A percentile compares a stretch with the other conserved stretches of the same genome.
These are phyloP conservation scores for Stephania cephalantha DNA, from an alignment of 164 flowering plant species.

Conservation along the genomic window DNA sequence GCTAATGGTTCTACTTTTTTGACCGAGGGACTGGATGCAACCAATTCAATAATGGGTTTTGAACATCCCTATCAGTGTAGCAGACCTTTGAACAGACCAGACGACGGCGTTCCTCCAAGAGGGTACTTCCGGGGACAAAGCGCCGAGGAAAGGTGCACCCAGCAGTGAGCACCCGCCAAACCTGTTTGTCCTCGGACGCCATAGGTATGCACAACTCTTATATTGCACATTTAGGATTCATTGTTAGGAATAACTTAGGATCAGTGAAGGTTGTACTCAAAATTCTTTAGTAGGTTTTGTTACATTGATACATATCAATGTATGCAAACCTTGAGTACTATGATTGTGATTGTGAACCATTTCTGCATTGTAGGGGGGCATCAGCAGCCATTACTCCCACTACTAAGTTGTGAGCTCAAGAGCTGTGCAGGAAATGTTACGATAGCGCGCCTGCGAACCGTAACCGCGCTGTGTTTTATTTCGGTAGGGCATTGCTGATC, in stretches of 20 bases:
- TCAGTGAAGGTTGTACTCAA: not conserved
- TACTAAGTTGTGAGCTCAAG: not conserved
- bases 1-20: constrained; percentile 14
- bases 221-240: not conserved
- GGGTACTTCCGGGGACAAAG: constrained; percentile 21
- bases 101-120: not conserved
- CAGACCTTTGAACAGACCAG: constrained; percentile 13
- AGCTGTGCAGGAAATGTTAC: not conserved
- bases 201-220: constrained; percentile 34
- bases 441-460: not conserved
- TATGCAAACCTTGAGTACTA: not conserved
- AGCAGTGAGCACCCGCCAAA: constrained; percentile 38
- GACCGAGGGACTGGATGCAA: constrained; percentile 18
- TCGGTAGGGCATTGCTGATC: not conserved
- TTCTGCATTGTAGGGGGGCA: not conserved
- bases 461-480: not conserved
- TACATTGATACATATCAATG: not conserved
- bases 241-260: not conserved
- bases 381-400: not conserved
- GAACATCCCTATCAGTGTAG: constrained; percentile 36
- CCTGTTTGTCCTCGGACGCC: constrained; percentile 32
- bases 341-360: not conserved
- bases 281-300: not conserved
- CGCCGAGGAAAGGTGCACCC: constrained; percentile 39
- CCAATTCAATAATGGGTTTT: constrained; percentile 18